Conservation (phyloP, 805 yeast species). For the Schwanniomyces sp. region DNA sequence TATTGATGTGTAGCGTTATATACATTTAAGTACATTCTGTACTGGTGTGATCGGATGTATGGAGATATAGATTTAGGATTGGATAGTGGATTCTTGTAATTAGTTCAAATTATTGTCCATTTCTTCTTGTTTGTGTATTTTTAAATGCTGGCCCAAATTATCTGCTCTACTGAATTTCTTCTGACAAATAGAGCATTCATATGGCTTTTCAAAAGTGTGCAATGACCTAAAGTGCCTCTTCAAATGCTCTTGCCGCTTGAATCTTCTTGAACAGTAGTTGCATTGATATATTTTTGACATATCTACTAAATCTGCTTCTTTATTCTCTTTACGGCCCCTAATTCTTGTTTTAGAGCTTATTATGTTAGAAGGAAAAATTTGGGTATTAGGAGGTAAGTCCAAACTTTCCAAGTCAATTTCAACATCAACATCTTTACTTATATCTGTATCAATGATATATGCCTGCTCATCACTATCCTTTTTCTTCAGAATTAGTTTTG, state of each 20-base stretch:
- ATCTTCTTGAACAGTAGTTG: constrained; percentile 60
- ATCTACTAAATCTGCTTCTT: constrained; percentile 51
- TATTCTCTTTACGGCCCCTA: constrained; percentile 66
- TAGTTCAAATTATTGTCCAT: background rate
- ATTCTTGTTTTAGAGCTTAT: constrained; percentile 38
- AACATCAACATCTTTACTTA: constrained; percentile 32
- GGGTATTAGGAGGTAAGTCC: constrained; percentile 40
- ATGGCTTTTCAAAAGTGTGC: constrained; percentile 74
- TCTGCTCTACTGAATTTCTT: constrained; percentile 54
- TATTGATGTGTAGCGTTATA: background rate
- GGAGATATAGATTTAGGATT: background rate
- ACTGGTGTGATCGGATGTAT: too few species aligned
- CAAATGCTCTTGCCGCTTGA: constrained; percentile 75
- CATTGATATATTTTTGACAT: constrained; percentile 61
- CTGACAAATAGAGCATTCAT: constrained; percentile 57
- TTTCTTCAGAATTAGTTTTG: constrained; percentile 33
- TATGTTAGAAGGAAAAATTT: constrained; percentile 33
- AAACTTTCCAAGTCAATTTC: constrained; percentile 40
- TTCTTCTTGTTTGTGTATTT: constrained; percentile 47
- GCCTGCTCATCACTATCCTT: constrained; percentile 11
- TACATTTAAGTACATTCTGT: background rate
- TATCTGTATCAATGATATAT: constrained; percentile 10
- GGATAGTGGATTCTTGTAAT: background rate
- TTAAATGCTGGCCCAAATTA: constrained; percentile 51
- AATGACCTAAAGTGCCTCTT: constrained; percentile 72